Conservation (phyloP, 2,329 filamentous ascomycete genomes). For the Nemania sp. region DNA sequence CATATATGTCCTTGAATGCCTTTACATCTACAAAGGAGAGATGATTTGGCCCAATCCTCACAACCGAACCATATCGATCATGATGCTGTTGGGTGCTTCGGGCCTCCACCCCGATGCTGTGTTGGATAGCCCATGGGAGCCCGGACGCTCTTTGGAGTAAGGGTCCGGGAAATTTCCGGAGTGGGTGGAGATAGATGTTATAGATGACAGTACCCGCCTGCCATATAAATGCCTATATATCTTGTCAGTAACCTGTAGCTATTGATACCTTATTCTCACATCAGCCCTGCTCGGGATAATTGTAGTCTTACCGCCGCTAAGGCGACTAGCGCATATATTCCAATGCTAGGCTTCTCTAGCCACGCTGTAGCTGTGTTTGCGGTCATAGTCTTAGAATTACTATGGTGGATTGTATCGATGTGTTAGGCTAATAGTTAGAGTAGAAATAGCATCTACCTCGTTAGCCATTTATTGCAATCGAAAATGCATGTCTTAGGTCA, state of each 20-base stretch:
- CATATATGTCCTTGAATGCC: conserved; percentile 43
- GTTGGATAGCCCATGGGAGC: conserved; percentile 33
- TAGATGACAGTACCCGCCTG: conserved; percentile 30
- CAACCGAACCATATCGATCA: conserved; percentile 27
- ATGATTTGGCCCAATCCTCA: conserved; percentile 33
- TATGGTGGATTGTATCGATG: background rate
- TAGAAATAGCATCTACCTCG: too few species aligned
- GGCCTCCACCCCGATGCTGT: conserved; percentile 29
- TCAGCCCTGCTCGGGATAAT: too few species aligned
- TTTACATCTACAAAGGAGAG: conserved; percentile 37
- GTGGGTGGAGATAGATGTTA: conserved; percentile 38
- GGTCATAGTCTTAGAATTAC: conserved; percentile 1
- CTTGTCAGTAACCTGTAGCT: background rate
- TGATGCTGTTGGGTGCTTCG: conserved; percentile 34
- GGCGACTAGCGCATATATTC: conserved; percentile 24
- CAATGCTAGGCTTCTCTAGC: conserved; percentile 20
- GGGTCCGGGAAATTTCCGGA: conserved; percentile 35
- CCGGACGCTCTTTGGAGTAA: conserved; percentile 27
- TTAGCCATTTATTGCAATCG: too few species aligned
- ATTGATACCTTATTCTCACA: too few species aligned
- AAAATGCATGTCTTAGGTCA: too few species aligned
- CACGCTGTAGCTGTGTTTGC: conserved; percentile 11
- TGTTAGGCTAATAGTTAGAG: background rate
- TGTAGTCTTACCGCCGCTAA: conserved; percentile 24
- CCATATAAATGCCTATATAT: conserved; percentile 29